phyloP scores from a whole-genome alignment of 2,329 filamentous ascomycete genomes.

The Exophiala bonariae region DNA sequence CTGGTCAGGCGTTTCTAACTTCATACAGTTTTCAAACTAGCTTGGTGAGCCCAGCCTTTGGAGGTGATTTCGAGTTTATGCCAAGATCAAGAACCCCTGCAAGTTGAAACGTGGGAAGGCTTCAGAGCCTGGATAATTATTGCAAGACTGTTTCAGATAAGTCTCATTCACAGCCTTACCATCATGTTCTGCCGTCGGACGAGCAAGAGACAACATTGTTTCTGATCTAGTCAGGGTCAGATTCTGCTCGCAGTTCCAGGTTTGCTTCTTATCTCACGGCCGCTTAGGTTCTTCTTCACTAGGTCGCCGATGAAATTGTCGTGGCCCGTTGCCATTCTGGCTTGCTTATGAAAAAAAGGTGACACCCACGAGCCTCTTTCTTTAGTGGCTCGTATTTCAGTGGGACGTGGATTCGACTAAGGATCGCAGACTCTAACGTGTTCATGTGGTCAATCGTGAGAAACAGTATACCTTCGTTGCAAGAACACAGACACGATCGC shows the following conservation, averaged over 20 bases:
- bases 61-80: too few relatives aligned
- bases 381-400: slow-evolving; percentile 1
- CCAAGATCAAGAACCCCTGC: too few relatives aligned
- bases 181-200: too few relatives aligned
- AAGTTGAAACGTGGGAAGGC: too few relatives aligned
- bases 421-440: slow-evolving; percentile 42
- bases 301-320: not conserved
- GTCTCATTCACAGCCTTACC: too few relatives aligned
- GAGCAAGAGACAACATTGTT: not conserved
- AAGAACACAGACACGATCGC: slow-evolving; percentile 30
- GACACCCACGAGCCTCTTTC: not conserved
- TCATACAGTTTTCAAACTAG: too few relatives aligned
- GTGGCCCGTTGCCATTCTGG: not conserved
- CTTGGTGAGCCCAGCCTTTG: too few relatives aligned
- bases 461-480: slow-evolving; percentile 44
- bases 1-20: too few relatives aligned
- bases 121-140: too few relatives aligned
- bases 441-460: slow-evolving; percentile 46
- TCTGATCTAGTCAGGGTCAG: not conserved
- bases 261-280: not conserved
- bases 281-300: not conserved
- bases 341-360: not conserved
- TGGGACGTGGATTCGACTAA: slow-evolving; percentile 9
- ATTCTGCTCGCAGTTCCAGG: not conserved
- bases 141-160: too few relatives aligned